Base-by-base conservation (phyloP, 495 filamentous ascomycete species). In the Tetracladium marchalianum region DNA sequence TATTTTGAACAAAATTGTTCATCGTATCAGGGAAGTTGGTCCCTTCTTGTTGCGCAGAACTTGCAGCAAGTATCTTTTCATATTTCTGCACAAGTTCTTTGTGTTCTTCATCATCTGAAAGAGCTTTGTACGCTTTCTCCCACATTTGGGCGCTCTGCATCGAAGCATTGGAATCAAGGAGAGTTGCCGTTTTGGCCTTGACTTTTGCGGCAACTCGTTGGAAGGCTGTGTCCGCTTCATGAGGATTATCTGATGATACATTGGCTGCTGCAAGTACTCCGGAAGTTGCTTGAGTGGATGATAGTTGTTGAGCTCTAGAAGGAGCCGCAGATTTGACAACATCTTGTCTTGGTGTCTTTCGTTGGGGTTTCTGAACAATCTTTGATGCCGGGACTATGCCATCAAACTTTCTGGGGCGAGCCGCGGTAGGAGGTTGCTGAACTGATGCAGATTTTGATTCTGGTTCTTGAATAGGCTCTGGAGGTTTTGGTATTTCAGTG, bases 41-140 rank as follows among this genome's bases (percentile, higher is more conserved):
- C 13, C 19, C 36, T 9, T 13, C 18, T 16, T 40, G 9, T 6
- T 24, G 31, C 5, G 45, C 22, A 19, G 36, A 32, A 10, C 17
- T 31, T 18, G 40, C 45, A n/a, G 39, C 45, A 2, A 47, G 32
- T 31, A 47, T 47, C n/a, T 22, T 37, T 35, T 47, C 45, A 24
- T 47, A 47, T 15, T 47, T 47, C 13, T 16, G 32, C 13, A 47
- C 17, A 32, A 40, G 19, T 19, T 40, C 36, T n/a, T 47, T 47
- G 16, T 39, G 19, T 37, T 47, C 40, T 18, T 47, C 35, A 34
- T 40, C 16, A 4, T 33, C 17, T 15, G 37, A 41, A 9, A 47
- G 11, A 34, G 33, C 13, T 16, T 35, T 35, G 17, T 47, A 47
- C 16, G 35, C 22, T 22, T 47, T 47, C 37, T 47, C 45, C 36